phyloP scores from a whole-genome alignment of 164 flowering plant species.

The Houttuynia cordata region DNA sequence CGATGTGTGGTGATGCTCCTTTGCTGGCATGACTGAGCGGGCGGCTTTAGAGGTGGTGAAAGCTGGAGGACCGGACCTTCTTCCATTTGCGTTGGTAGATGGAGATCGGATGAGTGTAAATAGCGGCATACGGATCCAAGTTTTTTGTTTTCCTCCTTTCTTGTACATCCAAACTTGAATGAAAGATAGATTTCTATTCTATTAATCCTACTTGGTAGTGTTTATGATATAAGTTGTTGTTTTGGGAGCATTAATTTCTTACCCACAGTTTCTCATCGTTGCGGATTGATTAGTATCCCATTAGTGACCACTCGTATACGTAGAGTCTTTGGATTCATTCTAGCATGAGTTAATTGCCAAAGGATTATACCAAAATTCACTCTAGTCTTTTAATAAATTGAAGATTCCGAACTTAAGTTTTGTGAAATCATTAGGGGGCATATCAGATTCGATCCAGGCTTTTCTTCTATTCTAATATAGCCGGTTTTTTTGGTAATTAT shows the following conservation, averaged over 20 bases:
- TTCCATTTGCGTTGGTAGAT: background rate
- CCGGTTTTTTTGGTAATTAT: too few species aligned
- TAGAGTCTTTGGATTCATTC: too few species aligned
- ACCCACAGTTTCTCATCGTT: background rate
- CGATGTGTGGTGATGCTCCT: conserved; percentile 13
- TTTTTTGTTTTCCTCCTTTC: background rate
- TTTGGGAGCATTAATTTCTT: too few species aligned
- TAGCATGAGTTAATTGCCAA: too few species aligned
- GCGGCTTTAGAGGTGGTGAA: background rate
- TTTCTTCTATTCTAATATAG: too few species aligned
- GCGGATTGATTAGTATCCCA: too few species aligned
- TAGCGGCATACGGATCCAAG: conserved; percentile 1
- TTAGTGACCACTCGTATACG: too few species aligned
- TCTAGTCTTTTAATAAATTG: too few species aligned
- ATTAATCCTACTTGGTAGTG: background rate
- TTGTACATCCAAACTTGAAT: background rate
- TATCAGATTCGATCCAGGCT: too few species aligned
- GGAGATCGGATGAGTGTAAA: conserved; percentile 3
- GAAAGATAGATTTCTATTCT: background rate
- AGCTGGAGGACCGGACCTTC: background rate
- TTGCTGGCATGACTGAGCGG: conserved; percentile 9
- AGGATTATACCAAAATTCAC: too few species aligned
- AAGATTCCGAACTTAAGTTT: background rate
- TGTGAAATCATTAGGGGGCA: background rate
- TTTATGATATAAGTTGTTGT: too few species aligned